Conservation (phyloP, 306 rosid genomes). For the Castanea crenata region DNA sequence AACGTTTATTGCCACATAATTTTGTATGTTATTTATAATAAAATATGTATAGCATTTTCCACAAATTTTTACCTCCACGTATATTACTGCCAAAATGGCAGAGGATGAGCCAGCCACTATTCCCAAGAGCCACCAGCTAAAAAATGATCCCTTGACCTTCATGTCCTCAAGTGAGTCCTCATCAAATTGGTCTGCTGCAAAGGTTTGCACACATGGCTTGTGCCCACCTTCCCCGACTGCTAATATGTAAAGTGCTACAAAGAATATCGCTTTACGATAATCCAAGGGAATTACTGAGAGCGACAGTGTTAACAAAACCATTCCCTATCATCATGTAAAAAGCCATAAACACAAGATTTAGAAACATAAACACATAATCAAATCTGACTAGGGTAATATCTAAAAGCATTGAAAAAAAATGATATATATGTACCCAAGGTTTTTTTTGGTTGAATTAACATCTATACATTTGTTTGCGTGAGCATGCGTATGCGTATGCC, state of each 20-base stretch:
- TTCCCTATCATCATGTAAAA: constrained; percentile 34
- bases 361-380: background rate
- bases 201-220: constrained; percentile 75
- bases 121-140: constrained; percentile 74
- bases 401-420: background rate
- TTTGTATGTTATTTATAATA: no score
- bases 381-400: background rate
- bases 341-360: background rate
- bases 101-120: constrained; percentile 48
- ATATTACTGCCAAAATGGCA: constrained; percentile 43
- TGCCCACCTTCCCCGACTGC: constrained; percentile 76
- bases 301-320: constrained; percentile 50
- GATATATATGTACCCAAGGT: background rate
- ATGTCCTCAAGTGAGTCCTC: constrained; percentile 55
- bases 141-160: constrained; percentile 62
- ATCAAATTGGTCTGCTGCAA: constrained; percentile 81
- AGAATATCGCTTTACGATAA: constrained; percentile 8
- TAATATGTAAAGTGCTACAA: constrained; percentile 37
- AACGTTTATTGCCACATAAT: no score
- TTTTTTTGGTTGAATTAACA: background rate
- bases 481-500: no score
- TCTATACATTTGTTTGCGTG: no score
- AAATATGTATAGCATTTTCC: no score
- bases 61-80: constrained; percentile 49
- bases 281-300: constrained; percentile 31